Conservation (phyloP, 495 filamentous ascomycete genomes). For the Penicillium crystallinum region DNA sequence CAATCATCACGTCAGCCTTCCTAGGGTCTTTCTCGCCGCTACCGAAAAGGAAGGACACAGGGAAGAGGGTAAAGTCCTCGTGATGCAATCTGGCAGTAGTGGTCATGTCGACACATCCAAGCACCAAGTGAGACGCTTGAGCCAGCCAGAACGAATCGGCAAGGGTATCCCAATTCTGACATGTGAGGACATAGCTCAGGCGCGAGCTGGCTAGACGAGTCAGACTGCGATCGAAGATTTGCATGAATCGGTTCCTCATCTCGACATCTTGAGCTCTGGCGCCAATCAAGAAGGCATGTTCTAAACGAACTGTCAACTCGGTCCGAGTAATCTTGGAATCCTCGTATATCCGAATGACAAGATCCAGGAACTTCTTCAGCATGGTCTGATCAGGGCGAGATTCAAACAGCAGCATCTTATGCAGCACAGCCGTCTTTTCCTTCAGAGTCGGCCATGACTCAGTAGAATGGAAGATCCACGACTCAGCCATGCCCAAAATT, state of each 20-base stretch:
- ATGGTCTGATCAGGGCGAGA: constrained; percentile 73
- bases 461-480: constrained; percentile 89
- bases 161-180: constrained; percentile 97
- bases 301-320: constrained; percentile 91
- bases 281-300: constrained; percentile 96
- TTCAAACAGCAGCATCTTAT: constrained; percentile 97
- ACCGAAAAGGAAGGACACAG: constrained; percentile 60
- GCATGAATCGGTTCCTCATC: constrained; percentile 94
- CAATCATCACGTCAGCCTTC: constrained; percentile 66
- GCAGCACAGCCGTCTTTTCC: constrained; percentile 93
- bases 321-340: constrained; percentile 91
- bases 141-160: constrained; percentile 93
- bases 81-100: constrained; percentile 65
- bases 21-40: constrained; percentile 63
- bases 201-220: constrained; percentile 81
- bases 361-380: constrained; percentile 84
- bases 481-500: constrained; percentile 89
- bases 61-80: constrained; percentile 76
- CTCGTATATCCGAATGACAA: constrained; percentile 96
- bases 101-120: constrained; percentile 86
- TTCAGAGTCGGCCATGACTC: constrained; percentile 95
- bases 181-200: constrained; percentile 77
- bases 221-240: constrained; percentile 86
- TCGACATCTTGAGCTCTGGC: constrained; percentile 91
- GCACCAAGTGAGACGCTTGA: constrained; percentile 84